Percentiles rank a stretch among this genome's conserved stretches.
Evolutionary conservation across 2,329 filamentous ascomycete genomes (phyloP).

Genomic region (Trichophyton equinum): DNA sequence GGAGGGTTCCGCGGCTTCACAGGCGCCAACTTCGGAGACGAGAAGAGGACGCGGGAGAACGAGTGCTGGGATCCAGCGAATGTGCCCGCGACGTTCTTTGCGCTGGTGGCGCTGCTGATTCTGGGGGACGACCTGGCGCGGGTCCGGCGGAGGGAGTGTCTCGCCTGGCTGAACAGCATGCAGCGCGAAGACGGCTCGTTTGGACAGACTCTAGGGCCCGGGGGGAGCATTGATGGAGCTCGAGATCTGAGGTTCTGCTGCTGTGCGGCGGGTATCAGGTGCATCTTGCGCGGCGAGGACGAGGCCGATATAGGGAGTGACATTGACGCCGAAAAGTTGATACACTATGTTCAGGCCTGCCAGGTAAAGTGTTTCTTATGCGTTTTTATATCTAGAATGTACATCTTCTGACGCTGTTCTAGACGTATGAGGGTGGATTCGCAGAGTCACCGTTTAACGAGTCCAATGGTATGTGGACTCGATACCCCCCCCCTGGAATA

Average conservation of each 20-base stretch:
- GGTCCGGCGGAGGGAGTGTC: constrained; percentile 54
- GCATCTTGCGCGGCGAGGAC: constrained; percentile 60
- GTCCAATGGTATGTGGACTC: constrained; percentile 54
- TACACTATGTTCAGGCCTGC: constrained; percentile 56
- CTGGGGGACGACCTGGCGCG: constrained; percentile 51
- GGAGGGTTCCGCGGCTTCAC: constrained; percentile 86
- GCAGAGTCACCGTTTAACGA: constrained; percentile 67
- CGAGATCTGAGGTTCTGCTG: constrained; percentile 82
- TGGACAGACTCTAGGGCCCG: constrained; percentile 61
- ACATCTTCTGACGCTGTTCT: constrained; percentile 10
- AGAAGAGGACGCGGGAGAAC: constrained; percentile 39
- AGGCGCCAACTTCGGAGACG: constrained; percentile 45
- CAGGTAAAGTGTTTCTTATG: constrained; percentile 33
- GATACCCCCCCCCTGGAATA: not conserved
- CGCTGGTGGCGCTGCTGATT: constrained; percentile 58
- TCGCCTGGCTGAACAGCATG: constrained; percentile 61
- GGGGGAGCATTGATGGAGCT: constrained; percentile 56
- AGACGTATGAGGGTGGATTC: constrained; percentile 78
- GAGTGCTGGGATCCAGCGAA: constrained; percentile 62
- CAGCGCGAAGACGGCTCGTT: constrained; percentile 84
- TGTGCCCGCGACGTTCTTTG: constrained; percentile 80
- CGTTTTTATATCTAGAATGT: not conserved
- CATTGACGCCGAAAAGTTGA: constrained; percentile 59
- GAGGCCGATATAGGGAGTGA: constrained; percentile 44
- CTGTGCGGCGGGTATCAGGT: constrained; percentile 66